Evolutionary conservation across 2,329 filamentous ascomycete genomes (phyloP), one percentile per base, ranked within the genome.

Genomic region (Paraphaeosphaeria minitans): DNA sequence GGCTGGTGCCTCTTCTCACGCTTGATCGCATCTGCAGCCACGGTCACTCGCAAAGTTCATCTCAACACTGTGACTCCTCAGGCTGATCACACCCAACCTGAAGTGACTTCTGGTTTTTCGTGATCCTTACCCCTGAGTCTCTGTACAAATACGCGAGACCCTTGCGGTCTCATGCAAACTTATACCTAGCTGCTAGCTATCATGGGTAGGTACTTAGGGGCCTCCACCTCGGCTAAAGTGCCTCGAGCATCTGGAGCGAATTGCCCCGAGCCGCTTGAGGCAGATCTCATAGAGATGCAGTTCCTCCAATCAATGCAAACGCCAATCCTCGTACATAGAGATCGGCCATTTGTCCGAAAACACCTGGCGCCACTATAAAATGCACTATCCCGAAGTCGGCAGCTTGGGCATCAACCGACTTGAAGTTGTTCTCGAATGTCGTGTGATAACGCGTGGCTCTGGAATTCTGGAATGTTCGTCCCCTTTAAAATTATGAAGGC

Each of bases 301-400:
- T 53, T 53, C 51, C 51, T 53, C 51, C 51, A 53, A 53, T 53
- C 29, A 53, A 4, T 45, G 27, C 29, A 35, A 45, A 29, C 51
- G 51, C 51, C 45, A 46, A 43, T 21, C 2, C 27, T 24, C 45
- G 29, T n/a, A 31, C 8, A 19, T 45, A 5, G 19, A 35, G 51
- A 53, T 45, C 27, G 41, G 51, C 51, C 41, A 24, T 46, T 53
- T 46, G 51, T 35, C 51, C 51, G 51, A 27, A 19, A 22, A 35
- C n/a, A n/a, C 39, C 35, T 22, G n/a, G 29, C 51, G 37, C 10
- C 27, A 24, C 14, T 53, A 53, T 53, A 53, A 53, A 53, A 35
- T 53, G 41, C 7, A 53, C 22, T 21, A 52, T 21, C 29, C 22
- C 51, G 12, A 45, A 45, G 41, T 31, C n/a, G 37, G 41, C 16